Evolutionary conservation across 345 rosid genomes (phyloP), one percentile per base, ranked within the genome.

Genomic region (Gossypium australe): DNA sequence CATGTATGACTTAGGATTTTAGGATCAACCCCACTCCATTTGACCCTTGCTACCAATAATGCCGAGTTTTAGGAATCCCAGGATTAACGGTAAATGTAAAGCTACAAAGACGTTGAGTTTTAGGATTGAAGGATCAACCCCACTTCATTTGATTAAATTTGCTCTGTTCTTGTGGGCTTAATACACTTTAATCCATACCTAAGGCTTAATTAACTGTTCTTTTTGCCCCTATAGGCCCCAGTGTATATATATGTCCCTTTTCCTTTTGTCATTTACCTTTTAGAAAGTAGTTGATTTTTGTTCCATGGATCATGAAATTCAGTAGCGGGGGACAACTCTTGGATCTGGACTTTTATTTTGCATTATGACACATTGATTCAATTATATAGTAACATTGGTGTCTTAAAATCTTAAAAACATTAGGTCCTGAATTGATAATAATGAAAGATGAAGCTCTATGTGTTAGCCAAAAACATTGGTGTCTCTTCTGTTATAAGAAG

Each of bases 51-150:
- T 44, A 7, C 52, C 53, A 25, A n/a, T 56, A 52, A 56, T 64
- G 79, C 75, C 68, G 79, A 81, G 71, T 67, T 72, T 68, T 70
- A 73, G 80, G 80, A 76, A 80, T 77, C 78, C 81, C 72, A 77
- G 72, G 68, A 65, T 70, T 44, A 76, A 74, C 65, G 73, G 71
- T 80, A 71, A 73, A 60, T 59, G 59, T 74, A 76, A 72, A 76
- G 74, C 45, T 34, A 44, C 6, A 17, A n/a, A 18, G 63, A 43
- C 12, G 70, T 67, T 20, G 49, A 5, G 41, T 34, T 34, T 5
- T 5, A 34, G 7, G 41, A 34, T 5, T 34, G 41, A 4, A 34
- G 41, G 41, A 34, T 34, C 41, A 5, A 34, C 41, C 41, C 41
- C 41, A 34, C 41, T 34, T 5, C 7, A 34, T 34, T 34, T 34